A percentile compares a stretch with the other conserved stretches of the same genome.
These are phyloP conservation scores for Verbena officinalis DNA, from an alignment of 257 asterid species.

Conservation along the genomic window DNA sequence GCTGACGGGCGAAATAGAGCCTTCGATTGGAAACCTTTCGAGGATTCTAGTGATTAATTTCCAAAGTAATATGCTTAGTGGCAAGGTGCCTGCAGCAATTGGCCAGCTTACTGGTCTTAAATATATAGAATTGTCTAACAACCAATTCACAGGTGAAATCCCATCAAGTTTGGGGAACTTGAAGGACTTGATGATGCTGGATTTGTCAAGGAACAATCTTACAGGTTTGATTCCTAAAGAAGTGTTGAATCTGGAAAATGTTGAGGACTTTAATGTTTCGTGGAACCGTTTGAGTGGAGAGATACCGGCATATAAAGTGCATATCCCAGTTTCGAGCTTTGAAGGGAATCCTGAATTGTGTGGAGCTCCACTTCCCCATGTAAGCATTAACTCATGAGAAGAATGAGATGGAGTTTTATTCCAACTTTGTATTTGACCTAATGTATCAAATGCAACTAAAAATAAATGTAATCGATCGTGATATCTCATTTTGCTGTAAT, in stretches of 20 bases:
- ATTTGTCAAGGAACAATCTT: slow-evolving; percentile 57
- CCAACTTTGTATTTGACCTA: too few relatives aligned
- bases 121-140: slow-evolving; percentile 52
- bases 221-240: slow-evolving; percentile 52
- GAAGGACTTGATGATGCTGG: slow-evolving; percentile 40
- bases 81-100: slow-evolving; percentile 53
- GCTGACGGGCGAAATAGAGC: slow-evolving; percentile 56
- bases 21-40: slow-evolving; percentile 47
- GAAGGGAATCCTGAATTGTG: slow-evolving; percentile 62
- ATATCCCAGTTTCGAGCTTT: slow-evolving; percentile 50
- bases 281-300: slow-evolving; percentile 52
- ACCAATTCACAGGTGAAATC: slow-evolving; percentile 53
- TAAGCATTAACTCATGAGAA: slow-evolving; percentile 22
- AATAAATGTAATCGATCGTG: too few relatives aligned
- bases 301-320: slow-evolving; percentile 54
- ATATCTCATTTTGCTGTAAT: too few relatives aligned
- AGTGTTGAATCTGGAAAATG: slow-evolving; percentile 48
- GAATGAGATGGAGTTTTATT: too few relatives aligned
- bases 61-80: slow-evolving; percentile 58
- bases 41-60: slow-evolving; percentile 40
- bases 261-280: slow-evolving; percentile 52
- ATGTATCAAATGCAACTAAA: too few relatives aligned
- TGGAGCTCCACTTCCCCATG: slow-evolving; percentile 76
- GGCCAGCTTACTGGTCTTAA: slow-evolving; percentile 50
- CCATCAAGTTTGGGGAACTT: slow-evolving; percentile 59